Percentiles rank a stretch among this genome's conserved stretches.
phyloP scores from a whole-genome alignment of 1,284 basidiomycete genomes.

The Puccinia novopanici region DNA sequence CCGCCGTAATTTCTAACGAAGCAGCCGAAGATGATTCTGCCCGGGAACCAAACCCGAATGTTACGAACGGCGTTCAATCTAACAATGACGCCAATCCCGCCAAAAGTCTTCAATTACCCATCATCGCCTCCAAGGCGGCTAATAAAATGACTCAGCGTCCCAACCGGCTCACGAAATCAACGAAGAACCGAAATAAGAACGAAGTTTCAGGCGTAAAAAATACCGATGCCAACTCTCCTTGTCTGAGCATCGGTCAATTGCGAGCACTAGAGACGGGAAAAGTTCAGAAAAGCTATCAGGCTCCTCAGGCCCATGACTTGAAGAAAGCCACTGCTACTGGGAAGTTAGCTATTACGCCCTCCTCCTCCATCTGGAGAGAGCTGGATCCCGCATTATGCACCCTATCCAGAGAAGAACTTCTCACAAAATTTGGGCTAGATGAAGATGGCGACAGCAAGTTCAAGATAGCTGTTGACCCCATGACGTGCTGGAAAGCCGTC shows the following conservation, averaged over 20 bases:
- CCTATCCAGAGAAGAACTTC: conserved; percentile 29
- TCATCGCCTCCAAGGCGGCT: conserved; percentile 30
- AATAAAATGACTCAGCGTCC: conserved; percentile 47
- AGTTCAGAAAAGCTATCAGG: conserved; percentile 36
- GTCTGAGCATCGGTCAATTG: conserved; percentile 46
- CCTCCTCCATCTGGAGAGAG: conserved; percentile 31
- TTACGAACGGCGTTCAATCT: background rate
- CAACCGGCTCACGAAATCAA: conserved; percentile 36
- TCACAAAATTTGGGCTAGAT: conserved; percentile 24
- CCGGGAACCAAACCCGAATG: background rate
- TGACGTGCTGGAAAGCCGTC: conserved; percentile 73
- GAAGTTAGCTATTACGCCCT: conserved; percentile 2
- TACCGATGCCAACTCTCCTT: conserved; percentile 6
- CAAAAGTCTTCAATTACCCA: conserved; percentile 38
- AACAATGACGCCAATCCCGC: background rate
- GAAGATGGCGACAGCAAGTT: conserved; percentile 59
- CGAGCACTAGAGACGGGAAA: conserved; percentile 47
- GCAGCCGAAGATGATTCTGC: conserved; percentile 1
- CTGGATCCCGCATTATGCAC: background rate
- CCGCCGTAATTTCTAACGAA: background rate
- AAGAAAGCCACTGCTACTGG: conserved; percentile 22
- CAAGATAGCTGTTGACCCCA: conserved; percentile 72
- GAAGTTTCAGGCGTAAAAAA: conserved; percentile 23
- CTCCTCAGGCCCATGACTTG: conserved; percentile 8
- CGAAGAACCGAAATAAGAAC: conserved; percentile 3